Base-by-base conservation (phyloP, 2,329 filamentous ascomycete species). In the Trichoderma sp. region DNA sequence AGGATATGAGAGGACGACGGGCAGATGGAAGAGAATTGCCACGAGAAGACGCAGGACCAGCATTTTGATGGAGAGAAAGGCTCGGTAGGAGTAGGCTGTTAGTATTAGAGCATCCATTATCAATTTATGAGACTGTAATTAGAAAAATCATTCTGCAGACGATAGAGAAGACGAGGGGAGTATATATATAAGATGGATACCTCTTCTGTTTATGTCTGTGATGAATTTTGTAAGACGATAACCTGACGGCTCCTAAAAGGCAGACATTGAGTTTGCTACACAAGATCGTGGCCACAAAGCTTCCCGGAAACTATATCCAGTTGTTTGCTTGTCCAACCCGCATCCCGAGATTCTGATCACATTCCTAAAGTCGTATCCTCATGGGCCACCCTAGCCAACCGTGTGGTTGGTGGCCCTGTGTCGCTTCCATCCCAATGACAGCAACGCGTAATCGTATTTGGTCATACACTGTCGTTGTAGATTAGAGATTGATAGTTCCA, bases 11-110 rank as follows among this genome's bases (percentile, higher is more conserved):
- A 64, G 62, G n/a, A 47, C 62, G 3, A 59, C 24, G 1, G 56
- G 68, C 35, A 70, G 49, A 40, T 64, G 29, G 35, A 66, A 62
- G 68, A 64, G 37, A 21, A 66, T 21, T 16, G 68, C 57, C 0
- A 58, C 29, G n/a, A 69, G 60, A 14, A 66, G 10, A 33, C 35
- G 56, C 10, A 66, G 31, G 55, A 65, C 49, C 8, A 37, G 19
- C 60, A 69, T 66, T 49, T 35, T 52, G 43, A 53, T 33, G 6
- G 63, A 59, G 14, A 29, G 29, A 33, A 59, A 37, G 4, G 40
- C n/a, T 59, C 64, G 29, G 16, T 52, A 29, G 16, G 55, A 52
- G 40, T 29, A 49, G 10, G 4, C 6, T 6, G 37, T 27, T 13
- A 31, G 21, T 31, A 49, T 58, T 16, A 33, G 4, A 16, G 40